These are phyloP conservation scores for Lasiodiplodia theobromae DNA, from an alignment of 2,329 filamentous ascomycete species.

Conservation along the genomic window DNA sequence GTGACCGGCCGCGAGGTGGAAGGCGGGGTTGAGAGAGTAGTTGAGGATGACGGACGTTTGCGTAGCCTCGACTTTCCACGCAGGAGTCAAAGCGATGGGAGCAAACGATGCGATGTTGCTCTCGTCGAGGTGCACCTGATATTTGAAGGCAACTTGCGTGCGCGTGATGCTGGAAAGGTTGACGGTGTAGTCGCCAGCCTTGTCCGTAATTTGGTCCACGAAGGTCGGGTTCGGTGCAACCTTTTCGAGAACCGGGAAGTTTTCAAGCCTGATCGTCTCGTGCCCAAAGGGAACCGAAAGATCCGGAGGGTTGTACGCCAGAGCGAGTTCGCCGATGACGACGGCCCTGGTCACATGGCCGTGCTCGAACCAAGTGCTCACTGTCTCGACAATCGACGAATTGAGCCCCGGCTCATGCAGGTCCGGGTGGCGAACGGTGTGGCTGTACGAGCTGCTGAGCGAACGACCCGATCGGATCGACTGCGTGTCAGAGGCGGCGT, in stretches of 20 bases:
- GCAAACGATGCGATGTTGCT: slow-evolving; percentile 65
- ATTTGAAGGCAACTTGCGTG: slow-evolving; percentile 87
- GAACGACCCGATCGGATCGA: slow-evolving; percentile 91
- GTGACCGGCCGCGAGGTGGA: slow-evolving; percentile 49
- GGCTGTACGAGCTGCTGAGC: slow-evolving; percentile 69
- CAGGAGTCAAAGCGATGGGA: slow-evolving; percentile 75
- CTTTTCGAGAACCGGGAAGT: slow-evolving; percentile 86
- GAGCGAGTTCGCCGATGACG: slow-evolving; percentile 86
- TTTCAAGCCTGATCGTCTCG: slow-evolving; percentile 82
- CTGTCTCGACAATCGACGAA: slow-evolving; percentile 87
- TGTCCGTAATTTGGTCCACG: slow-evolving; percentile 72
- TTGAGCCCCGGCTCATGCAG: slow-evolving; percentile 81
- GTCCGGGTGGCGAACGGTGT: slow-evolving; percentile 76
- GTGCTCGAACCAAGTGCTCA: slow-evolving; percentile 83
- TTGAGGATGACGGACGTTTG: slow-evolving; percentile 87
- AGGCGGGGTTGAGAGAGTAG: slow-evolving; percentile 82
- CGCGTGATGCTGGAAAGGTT: slow-evolving; percentile 74
- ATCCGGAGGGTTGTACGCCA: slow-evolving; percentile 74
- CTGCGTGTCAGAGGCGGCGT: slow-evolving; percentile 80
- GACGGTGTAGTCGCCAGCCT: slow-evolving; percentile 80
- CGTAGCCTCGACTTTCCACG: slow-evolving; percentile 83
- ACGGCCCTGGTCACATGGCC: slow-evolving; percentile 74
- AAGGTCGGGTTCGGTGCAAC: slow-evolving; percentile 95
- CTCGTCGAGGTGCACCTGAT: slow-evolving; percentile 79
- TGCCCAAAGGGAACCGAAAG: slow-evolving; percentile 51